A percentile compares a stretch with the other conserved stretches of the same genome.
phyloP scores from a whole-genome alignment of 768 basidiomycete species.

The Phaeotremella fagi region DNA sequence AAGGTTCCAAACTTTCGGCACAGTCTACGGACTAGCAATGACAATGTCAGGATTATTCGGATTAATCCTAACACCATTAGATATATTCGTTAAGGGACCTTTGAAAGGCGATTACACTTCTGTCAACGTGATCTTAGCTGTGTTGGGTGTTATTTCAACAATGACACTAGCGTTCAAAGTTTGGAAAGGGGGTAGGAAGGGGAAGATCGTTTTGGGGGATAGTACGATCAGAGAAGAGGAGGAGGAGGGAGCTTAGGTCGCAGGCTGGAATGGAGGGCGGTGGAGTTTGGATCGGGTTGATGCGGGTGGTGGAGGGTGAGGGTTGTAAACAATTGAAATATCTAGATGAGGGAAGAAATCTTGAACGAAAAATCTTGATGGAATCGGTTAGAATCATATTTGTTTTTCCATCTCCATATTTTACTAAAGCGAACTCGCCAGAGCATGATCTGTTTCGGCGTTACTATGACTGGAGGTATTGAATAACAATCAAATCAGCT shows the following conservation, averaged over 20 bases:
- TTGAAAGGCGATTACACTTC: constrained; percentile 45
- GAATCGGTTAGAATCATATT: no score
- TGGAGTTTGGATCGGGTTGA: background rate
- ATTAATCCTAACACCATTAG: constrained; percentile 47
- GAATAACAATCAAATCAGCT: no score
- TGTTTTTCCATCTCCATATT: no score
- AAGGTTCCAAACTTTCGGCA: constrained; percentile 48
- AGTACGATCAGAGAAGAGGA: constrained; percentile 9
- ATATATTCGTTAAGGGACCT: constrained; percentile 44
- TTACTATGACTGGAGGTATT: no score
- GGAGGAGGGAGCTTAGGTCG: constrained; percentile 3
- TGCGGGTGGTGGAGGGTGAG: background rate
- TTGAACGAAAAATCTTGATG: no score
- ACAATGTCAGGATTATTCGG: constrained; percentile 48
- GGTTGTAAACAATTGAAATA: no score
- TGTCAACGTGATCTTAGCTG: constrained; percentile 38
- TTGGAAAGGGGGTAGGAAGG: constrained; percentile 7
- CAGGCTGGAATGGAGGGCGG: background rate
- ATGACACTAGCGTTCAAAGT: constrained; percentile 13
- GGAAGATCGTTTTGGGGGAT: constrained; percentile 10
- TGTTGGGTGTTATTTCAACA: constrained; percentile 27
- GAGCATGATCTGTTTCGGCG: no score
- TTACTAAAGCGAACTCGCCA: no score
- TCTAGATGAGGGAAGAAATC: no score
- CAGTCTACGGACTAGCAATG: constrained; percentile 49